Percentiles rank a stretch among this genome's conserved stretches.
phyloP scores from a whole-genome alignment of 2,329 filamentous ascomycete species.

The Neofusicoccum umdonicola region DNA sequence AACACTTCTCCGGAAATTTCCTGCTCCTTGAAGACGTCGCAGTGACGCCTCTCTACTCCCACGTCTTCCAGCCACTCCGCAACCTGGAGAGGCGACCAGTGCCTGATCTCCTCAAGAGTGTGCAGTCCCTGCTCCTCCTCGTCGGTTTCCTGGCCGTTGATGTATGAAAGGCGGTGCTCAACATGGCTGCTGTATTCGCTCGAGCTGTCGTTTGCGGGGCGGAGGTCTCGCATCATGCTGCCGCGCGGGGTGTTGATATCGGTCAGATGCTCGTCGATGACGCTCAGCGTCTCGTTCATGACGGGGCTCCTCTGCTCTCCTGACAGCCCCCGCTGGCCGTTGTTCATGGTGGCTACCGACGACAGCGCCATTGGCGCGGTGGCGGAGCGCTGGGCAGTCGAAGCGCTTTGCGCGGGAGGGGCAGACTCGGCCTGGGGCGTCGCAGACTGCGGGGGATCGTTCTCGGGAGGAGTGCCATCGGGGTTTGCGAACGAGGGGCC shows the following conservation, averaged over 20 bases:
- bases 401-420: not conserved
- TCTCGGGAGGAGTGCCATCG: not conserved
- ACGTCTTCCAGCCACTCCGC: conserved; percentile 83
- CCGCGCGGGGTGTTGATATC: conserved; percentile 68
- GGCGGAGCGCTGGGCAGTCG: conserved; percentile 4
- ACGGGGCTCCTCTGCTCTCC: conserved; percentile 64
- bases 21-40: conserved; percentile 90
- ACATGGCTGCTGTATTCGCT: conserved; percentile 81
- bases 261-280: conserved; percentile 96
- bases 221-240: conserved; percentile 50
- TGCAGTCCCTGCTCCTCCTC: conserved; percentile 79
- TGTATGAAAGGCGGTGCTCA: conserved; percentile 79
- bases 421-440: not conserved
- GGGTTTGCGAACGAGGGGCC: not conserved
- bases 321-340: conserved; percentile 11
- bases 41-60: conserved; percentile 85
- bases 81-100: conserved; percentile 78
- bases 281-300: conserved; percentile 89
- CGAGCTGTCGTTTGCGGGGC: conserved; percentile 64
- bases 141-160: conserved; percentile 91
- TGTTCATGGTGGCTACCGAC: not conserved
- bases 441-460: not conserved
- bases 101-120: conserved; percentile 69
- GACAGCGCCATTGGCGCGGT: conserved; percentile 11
- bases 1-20: conserved; percentile 94